Conservation (phyloP, 2,329 filamentous ascomycete genomes). For the Mycosphaerella sp. region DNA sequence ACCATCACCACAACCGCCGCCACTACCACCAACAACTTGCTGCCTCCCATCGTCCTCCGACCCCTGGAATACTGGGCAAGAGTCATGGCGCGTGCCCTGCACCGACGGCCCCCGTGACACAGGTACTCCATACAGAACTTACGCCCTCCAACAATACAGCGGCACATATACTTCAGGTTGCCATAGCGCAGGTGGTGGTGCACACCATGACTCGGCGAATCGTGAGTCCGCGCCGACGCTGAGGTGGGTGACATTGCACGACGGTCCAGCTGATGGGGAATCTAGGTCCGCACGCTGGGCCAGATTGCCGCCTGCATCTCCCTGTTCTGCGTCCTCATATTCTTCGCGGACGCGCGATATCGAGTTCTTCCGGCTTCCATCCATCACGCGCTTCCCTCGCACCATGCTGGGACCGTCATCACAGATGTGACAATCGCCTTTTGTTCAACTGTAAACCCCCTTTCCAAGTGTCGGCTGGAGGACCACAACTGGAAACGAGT, state of each 20-base stretch:
- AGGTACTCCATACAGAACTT: not conserved
- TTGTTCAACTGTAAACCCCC: conserved; percentile 65
- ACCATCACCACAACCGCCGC: no score
- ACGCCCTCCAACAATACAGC: not conserved
- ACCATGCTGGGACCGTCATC: conserved; percentile 76
- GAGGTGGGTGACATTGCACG: not conserved
- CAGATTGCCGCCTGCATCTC: conserved; percentile 64
- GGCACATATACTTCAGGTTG: not conserved
- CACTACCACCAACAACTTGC: not conserved
- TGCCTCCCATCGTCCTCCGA: not conserved
- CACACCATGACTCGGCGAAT: conserved; percentile 22
- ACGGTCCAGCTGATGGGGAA: conserved; percentile 3
- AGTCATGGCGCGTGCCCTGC: conserved; percentile 4
- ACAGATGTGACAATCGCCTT: conserved; percentile 75
- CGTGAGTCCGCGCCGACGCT: conserved; percentile 10
- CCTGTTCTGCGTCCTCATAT: conserved; percentile 61
- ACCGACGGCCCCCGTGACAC: conserved; percentile 2
- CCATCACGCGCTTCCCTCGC: conserved; percentile 78
- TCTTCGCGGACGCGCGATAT: conserved; percentile 84
- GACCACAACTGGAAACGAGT: conserved; percentile 70
- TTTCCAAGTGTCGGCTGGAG: conserved; percentile 54
- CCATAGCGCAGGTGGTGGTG: not conserved
- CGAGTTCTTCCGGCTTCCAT: conserved; percentile 77
- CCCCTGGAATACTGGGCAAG: not conserved
- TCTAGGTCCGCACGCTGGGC: conserved; percentile 60